phyloP scores from a whole-genome alignment of 2,329 filamentous ascomycete species.

The Thielaviopsis punctulata region DNA sequence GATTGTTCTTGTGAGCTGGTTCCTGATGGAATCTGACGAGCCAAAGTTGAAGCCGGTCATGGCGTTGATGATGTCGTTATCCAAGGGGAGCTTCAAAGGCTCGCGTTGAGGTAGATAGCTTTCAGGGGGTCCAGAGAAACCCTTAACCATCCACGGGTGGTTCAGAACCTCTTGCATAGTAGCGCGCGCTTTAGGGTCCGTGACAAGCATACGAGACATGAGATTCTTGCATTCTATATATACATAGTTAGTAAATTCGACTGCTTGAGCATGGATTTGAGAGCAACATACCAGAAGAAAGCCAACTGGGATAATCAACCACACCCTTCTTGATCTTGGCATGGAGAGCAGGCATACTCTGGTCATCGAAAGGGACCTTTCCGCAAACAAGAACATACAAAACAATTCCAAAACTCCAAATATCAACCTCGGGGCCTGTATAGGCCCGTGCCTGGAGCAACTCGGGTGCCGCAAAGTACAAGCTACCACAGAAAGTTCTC shows the following conservation, averaged over 20 bases:
- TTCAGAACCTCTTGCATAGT: constrained; percentile 82
- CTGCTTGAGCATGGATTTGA: not conserved
- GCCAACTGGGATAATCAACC: constrained; percentile 89
- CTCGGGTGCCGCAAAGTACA: constrained; percentile 95
- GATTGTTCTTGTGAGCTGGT: constrained; percentile 69
- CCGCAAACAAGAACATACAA: constrained; percentile 93
- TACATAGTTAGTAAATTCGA: constrained; percentile 3
- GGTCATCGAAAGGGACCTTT: constrained; percentile 96
- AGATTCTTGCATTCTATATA: constrained; percentile 73
- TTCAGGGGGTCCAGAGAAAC: constrained; percentile 70
- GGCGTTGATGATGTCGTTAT: constrained; percentile 65
- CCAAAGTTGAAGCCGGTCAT: constrained; percentile 99
- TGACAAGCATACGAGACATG: constrained; percentile 88
- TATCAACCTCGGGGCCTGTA: constrained; percentile 87
- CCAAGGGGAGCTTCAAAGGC: constrained; percentile 69
- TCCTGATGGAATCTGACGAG: constrained; percentile 61
- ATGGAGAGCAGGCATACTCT: constrained; percentile 96
- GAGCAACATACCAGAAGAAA: constrained; percentile 64
- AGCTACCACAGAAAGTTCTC: constrained; percentile 92
- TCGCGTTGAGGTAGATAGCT: constrained; percentile 76
- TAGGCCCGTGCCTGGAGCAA: constrained; percentile 86
- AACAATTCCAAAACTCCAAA: constrained; percentile 98
- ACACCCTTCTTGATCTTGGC: constrained; percentile 96
- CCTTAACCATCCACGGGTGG: constrained; percentile 92
- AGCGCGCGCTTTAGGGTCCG: constrained; percentile 73